Percentiles rank a stretch among this genome's conserved stretches.
Evolutionary conservation across 768 basidiomycete species (phyloP).

Genomic region (Boletellus emodensis): DNA sequence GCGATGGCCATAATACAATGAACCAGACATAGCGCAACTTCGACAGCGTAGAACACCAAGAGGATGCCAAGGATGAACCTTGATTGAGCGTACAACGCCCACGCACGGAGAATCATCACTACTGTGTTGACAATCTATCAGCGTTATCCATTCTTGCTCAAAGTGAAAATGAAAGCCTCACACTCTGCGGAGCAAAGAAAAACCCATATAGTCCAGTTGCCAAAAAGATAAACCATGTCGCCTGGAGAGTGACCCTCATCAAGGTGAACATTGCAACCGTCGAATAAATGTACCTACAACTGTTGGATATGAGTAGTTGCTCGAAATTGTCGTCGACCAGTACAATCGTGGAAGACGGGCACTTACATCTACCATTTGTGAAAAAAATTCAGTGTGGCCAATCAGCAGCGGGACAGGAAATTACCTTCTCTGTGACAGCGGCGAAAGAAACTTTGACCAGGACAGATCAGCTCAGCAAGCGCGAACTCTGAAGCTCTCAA

Average conservation of each 20-base stretch:
- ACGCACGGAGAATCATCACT: neutral
- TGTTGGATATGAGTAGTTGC: neutral
- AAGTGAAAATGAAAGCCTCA: neutral
- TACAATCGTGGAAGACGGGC: neutral
- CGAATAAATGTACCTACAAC: neutral
- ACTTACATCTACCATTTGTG: neutral
- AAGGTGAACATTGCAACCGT: neutral
- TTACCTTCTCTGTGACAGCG: neutral
- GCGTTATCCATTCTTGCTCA: no score
- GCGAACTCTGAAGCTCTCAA: no score
- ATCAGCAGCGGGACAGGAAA: neutral
- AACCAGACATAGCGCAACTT: neutral
- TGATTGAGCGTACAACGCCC: neutral
- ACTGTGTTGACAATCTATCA: neutral
- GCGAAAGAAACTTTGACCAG: neutral
- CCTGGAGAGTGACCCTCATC: neutral
- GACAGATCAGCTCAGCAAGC: neutral
- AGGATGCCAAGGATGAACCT: neutral
- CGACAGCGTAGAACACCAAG: neutral
- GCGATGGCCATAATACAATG: neutral
- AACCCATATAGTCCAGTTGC: neutral
- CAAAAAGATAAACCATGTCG: neutral
- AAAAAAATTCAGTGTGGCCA: neutral
- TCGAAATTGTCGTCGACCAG: neutral
- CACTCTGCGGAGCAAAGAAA: neutral